phyloP scores from a whole-genome alignment of 345 rosid genomes.

The Euphorbia tirucalli region DNA sequence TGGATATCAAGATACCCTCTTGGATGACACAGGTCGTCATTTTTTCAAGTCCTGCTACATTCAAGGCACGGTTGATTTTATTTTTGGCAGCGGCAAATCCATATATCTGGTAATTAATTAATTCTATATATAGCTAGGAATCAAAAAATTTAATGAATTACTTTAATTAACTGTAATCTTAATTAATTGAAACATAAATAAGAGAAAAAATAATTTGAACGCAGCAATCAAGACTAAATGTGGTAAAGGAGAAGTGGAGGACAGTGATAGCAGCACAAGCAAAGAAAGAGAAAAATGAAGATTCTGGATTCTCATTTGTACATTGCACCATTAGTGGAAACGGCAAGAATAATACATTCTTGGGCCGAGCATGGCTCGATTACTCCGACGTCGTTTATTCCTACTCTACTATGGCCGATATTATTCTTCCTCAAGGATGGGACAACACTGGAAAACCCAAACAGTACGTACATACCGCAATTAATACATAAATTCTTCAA shows the following conservation, averaged over 20 bases:
- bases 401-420: conserved; percentile 39
- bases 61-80: conserved; percentile 44
- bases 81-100: conserved; percentile 39
- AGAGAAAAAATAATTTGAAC: not conserved
- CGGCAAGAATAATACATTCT: conserved; percentile 30
- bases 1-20: conserved; percentile 74
- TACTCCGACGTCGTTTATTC: conserved; percentile 50
- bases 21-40: conserved; percentile 62
- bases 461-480: not conserved
- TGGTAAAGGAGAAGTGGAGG: conserved; percentile 30
- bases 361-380: conserved; percentile 66
- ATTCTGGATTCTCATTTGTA: conserved; percentile 54
- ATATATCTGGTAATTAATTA: conserved; percentile 46
- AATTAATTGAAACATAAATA: too few relatives aligned
- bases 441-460: conserved; percentile 25
- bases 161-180: not conserved
- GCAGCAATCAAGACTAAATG: conserved; percentile 42
- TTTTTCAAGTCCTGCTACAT: conserved; percentile 67
- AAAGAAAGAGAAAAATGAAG: conserved; percentile 28
- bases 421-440: conserved; percentile 57
- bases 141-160: not conserved
- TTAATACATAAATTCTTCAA: too few relatives aligned
- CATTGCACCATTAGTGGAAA: conserved; percentile 53
- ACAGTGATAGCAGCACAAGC: conserved; percentile 66
- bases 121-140: too few relatives aligned